Conservation (phyloP, 176 grass and related monocot species). For the Hyparrhenia diplandra region DNA sequence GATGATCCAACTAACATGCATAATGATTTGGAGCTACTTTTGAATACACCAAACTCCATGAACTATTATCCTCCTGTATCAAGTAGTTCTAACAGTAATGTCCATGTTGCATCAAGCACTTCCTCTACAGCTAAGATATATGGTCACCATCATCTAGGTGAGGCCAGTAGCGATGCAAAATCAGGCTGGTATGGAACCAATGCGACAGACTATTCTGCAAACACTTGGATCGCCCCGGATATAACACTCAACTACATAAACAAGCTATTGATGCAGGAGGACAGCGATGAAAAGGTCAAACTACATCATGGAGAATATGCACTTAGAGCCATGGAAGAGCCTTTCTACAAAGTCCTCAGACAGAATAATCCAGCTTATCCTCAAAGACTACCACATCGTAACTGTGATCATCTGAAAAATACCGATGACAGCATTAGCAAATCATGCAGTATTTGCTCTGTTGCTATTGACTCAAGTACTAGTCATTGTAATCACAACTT, state of each 20-base stretch:
- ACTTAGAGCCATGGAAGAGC: too few species aligned
- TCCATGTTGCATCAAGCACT: not conserved
- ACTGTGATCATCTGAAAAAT: slow-evolving; percentile 4
- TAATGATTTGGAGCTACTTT: not conserved
- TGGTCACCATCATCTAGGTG: not conserved
- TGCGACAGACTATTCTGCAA: too few species aligned
- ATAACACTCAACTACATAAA: too few species aligned
- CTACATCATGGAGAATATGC: too few species aligned
- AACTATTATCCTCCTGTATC: not conserved
- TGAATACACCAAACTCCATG: slow-evolving; percentile 7
- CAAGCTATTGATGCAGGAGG: too few species aligned
- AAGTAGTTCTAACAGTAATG: not conserved
- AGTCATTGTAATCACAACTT: not conserved
- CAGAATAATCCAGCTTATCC: too few species aligned
- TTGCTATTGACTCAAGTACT: slow-evolving; percentile 12
- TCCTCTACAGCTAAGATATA: not conserved
- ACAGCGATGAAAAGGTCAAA: too few species aligned
- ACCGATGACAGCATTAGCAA: not conserved
- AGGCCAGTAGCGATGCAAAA: not conserved
- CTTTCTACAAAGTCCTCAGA: not conserved
- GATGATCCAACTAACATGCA: not conserved
- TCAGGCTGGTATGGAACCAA: too few species aligned
- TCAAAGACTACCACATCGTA: not conserved
- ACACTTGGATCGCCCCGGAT: too few species aligned
- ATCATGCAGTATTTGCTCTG: slow-evolving; percentile 31